These are phyloP conservation scores for Pichia nanzhaoensis DNA, from an alignment of 805 yeast species.

Conservation along the genomic window DNA sequence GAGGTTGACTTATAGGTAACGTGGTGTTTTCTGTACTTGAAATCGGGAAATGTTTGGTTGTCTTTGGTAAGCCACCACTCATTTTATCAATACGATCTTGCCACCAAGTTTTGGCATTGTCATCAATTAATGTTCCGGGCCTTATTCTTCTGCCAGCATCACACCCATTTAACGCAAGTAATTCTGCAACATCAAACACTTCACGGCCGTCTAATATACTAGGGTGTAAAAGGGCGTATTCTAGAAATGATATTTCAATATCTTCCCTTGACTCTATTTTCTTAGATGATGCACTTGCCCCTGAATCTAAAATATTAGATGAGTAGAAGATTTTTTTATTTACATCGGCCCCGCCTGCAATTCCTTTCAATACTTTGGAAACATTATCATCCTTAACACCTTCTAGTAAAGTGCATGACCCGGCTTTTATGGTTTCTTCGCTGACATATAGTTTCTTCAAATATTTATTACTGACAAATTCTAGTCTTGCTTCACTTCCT, in stretches of 20 bases:
- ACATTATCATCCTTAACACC: constrained; percentile 47
- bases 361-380: constrained; percentile 35
- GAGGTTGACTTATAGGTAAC: not conserved
- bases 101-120: constrained; percentile 52
- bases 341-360: constrained; percentile 44
- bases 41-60: not conserved
- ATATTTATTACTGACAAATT: constrained; percentile 65
- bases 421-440: constrained; percentile 18
- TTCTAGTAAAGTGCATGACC: constrained; percentile 33
- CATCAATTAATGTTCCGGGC: constrained; percentile 1
- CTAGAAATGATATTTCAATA: constrained; percentile 32
- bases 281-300: not conserved
- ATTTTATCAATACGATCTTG: constrained; percentile 33
- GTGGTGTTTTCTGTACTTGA: not conserved
- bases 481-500: constrained; percentile 41
- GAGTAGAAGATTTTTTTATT: constrained; percentile 33
- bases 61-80: constrained; percentile 14
- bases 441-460: constrained; percentile 41
- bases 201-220: constrained; percentile 14
- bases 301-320: not conserved
- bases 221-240: constrained; percentile 45
- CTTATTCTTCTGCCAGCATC: constrained; percentile 33
- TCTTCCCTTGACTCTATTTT: constrained; percentile 11
- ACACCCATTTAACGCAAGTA: constrained; percentile 51
- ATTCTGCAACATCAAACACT: constrained; percentile 47